A percentile compares a stretch with the other conserved stretches of the same genome.
Evolutionary conservation across 2,329 filamentous ascomycete genomes (phyloP).

Genomic region (Uncinocarpus reesii): DNA sequence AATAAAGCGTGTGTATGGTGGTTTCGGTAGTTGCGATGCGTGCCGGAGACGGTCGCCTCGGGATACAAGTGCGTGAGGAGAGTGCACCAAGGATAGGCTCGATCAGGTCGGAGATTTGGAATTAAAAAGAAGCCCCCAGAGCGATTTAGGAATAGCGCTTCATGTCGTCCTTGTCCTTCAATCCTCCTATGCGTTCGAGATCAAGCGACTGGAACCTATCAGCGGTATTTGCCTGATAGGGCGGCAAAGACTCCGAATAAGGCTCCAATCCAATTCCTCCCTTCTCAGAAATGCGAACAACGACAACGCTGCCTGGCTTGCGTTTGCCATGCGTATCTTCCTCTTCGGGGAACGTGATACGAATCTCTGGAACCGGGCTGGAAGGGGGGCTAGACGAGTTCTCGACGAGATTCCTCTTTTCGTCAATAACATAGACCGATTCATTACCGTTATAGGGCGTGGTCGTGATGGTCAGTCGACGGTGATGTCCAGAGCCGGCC

Average conservation of each 20-base stretch:
- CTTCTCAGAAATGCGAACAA: slow-evolving; percentile 82
- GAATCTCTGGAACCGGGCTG: slow-evolving; percentile 87
- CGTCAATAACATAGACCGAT: slow-evolving; percentile 63
- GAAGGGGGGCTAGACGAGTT: slow-evolving; percentile 65
- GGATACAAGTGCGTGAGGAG: slow-evolving; percentile 13
- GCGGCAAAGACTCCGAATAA: slow-evolving; percentile 66
- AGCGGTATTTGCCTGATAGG: slow-evolving; percentile 73
- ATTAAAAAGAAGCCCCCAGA: not conserved
- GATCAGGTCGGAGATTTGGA: slow-evolving; percentile 1
- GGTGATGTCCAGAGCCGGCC: slow-evolving; percentile 39
- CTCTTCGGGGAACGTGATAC: slow-evolving; percentile 95
- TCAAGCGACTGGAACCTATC: slow-evolving; percentile 86
- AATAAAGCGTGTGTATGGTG: slow-evolving; percentile 18
- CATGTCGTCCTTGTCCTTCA: slow-evolving; percentile 67
- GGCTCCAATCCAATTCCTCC: slow-evolving; percentile 80
- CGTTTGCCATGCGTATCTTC: slow-evolving; percentile 66
- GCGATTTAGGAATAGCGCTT: slow-evolving; percentile 28
- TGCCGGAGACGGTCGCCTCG: slow-evolving; percentile 8
- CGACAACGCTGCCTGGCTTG: slow-evolving; percentile 77
- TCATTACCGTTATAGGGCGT: slow-evolving; percentile 48
- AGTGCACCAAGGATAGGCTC: not conserved
- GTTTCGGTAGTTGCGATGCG: slow-evolving; percentile 7
- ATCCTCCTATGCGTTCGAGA: slow-evolving; percentile 83
- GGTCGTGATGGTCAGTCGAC: slow-evolving; percentile 49
- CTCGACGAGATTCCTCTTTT: slow-evolving; percentile 67